Percentiles rank a stretch among this genome's conserved stretches.
phyloP scores from a whole-genome alignment of 257 asterid species.

The Mentha longifolia region DNA sequence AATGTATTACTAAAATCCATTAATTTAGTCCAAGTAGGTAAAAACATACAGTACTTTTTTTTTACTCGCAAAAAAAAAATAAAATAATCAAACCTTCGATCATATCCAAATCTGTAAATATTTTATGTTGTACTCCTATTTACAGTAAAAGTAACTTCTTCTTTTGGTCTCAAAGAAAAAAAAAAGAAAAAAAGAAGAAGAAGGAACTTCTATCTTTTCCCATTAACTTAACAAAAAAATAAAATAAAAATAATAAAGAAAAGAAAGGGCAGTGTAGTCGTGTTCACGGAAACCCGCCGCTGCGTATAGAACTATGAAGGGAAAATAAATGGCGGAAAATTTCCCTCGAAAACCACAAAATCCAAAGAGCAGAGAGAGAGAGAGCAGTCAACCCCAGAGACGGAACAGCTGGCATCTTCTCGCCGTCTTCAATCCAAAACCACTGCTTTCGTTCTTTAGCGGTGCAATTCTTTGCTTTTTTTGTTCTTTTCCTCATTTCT shows the following conservation, averaged over 20 bases:
- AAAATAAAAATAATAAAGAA: no score
- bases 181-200: no score
- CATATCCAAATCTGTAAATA: no score
- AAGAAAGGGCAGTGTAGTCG: no score
- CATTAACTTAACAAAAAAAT: no score
- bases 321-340: slow-evolving; percentile 1
- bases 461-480: slow-evolving; percentile 15
- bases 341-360: not conserved
- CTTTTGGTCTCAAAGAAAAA: no score
- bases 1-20: not conserved
- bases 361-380: slow-evolving; percentile 22
- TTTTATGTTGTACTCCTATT: no score
- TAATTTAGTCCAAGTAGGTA: not conserved
- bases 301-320: not conserved
- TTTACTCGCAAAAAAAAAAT: no score
- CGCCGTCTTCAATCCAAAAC: slow-evolving; percentile 40
- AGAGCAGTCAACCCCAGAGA: slow-evolving; percentile 30
- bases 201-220: no score
- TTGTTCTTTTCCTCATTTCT: slow-evolving; percentile 1
- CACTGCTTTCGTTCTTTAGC: slow-evolving; percentile 37
- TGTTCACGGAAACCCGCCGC: not conserved
- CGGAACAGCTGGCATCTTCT: slow-evolving; percentile 39
- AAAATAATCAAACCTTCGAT: no score
- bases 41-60: not conserved
- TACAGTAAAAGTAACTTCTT: no score